Conservation (phyloP, 768 basidiomycete genomes). For the Boletus rufocinnamomeus region DNA sequence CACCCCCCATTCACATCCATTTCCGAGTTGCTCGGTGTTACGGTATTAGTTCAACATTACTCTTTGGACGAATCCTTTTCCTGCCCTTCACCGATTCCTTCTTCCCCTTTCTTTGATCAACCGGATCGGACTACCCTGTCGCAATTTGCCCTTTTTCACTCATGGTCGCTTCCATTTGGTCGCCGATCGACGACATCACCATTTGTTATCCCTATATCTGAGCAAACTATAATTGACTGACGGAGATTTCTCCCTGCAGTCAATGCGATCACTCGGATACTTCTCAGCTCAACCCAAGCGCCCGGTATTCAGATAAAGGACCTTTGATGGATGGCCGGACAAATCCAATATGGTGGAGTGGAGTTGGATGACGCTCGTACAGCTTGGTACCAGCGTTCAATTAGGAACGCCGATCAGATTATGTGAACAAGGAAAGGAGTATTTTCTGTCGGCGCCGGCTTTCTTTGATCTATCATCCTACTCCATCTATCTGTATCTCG, state of each 20-base stretch:
- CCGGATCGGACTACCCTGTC: slow-evolving; percentile 3
- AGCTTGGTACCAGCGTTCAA: slow-evolving; percentile 22
- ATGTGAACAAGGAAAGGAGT: slow-evolving; percentile 6
- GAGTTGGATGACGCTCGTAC: slow-evolving; percentile 18
- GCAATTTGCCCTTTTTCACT: slow-evolving; percentile 6
- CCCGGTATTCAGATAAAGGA: slow-evolving; percentile 90
- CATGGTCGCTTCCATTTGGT: slow-evolving; percentile 8
- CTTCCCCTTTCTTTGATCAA: background rate
- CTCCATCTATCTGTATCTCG: background rate
- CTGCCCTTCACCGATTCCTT: background rate
- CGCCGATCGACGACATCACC: slow-evolving; percentile 15
- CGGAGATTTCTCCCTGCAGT: slow-evolving; percentile 40
- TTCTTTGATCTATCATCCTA: slow-evolving; percentile 5
- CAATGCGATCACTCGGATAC: slow-evolving; percentile 75
- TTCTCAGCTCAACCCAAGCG: slow-evolving; percentile 83
- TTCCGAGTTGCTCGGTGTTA: slow-evolving; percentile 2
- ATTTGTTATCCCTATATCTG: slow-evolving; percentile 3
- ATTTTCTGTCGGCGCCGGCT: slow-evolving; percentile 1
- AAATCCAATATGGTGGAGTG: slow-evolving; percentile 1
- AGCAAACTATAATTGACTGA: slow-evolving; percentile 16
- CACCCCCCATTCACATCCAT: background rate
- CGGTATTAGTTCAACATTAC: background rate
- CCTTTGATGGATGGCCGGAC: slow-evolving; percentile 41
- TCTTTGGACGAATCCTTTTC: slow-evolving; percentile 1
- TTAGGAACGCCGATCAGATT: slow-evolving; percentile 29